Conservation (phyloP, 2,329 filamentous ascomycete genomes). For the Cercospora sp. region DNA sequence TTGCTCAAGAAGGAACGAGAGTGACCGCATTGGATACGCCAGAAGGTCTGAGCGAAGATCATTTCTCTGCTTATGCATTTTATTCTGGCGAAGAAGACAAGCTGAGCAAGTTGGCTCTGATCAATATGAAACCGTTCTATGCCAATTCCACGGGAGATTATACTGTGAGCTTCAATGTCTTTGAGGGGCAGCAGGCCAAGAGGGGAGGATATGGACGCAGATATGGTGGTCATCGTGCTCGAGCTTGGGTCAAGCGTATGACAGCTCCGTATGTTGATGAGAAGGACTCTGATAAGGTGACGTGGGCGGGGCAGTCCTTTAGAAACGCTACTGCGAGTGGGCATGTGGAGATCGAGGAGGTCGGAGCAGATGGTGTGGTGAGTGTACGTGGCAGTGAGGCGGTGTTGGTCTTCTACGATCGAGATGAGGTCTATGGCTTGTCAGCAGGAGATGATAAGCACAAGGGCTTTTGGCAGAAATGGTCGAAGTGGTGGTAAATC, state of each 20-base stretch:
- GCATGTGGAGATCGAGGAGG: slow-evolving; percentile 24
- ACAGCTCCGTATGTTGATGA: slow-evolving; percentile 33
- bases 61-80: slow-evolving; percentile 34
- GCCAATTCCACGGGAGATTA: slow-evolving; percentile 33
- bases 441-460: neutral
- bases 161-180: slow-evolving; percentile 25
- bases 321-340: slow-evolving; percentile 27
- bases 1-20: slow-evolving; percentile 30
- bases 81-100: slow-evolving; percentile 22
- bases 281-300: slow-evolving; percentile 30
- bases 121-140: slow-evolving; percentile 35
- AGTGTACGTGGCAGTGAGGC: slow-evolving; percentile 34
- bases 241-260: slow-evolving; percentile 31
- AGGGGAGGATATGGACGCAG: neutral
- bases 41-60: slow-evolving; percentile 26
- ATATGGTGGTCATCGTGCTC: neutral
- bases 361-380: slow-evolving; percentile 26
- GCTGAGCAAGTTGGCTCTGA: slow-evolving; percentile 33
- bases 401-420: slow-evolving; percentile 33
- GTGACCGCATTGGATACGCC: slow-evolving; percentile 29
- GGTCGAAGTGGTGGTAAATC: neutral
- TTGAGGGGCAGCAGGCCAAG: slow-evolving; percentile 1
- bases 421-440: slow-evolving; percentile 14
- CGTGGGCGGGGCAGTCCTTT: slow-evolving; percentile 36
- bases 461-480: neutral